Evolutionary conservation across 495 filamentous ascomycete genomes (phyloP).

Genomic region (Niebla homalea): DNA sequence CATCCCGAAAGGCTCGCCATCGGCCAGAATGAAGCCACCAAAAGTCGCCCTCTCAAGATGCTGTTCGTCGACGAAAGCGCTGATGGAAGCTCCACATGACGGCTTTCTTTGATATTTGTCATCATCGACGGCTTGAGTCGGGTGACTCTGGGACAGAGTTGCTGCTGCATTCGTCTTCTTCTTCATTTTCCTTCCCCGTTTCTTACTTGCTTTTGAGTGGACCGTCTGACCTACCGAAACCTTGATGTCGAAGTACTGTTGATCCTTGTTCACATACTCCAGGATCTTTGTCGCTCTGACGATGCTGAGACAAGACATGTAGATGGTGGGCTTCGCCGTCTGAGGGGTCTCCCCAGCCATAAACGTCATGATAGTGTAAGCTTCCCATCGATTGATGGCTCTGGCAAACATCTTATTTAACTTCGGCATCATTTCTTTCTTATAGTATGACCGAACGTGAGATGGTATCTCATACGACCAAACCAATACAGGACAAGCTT

Average conservation of each 20-base stretch:
- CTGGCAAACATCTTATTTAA: constrained; percentile 56
- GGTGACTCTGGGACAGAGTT: constrained; percentile 23
- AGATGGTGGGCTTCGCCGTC: constrained; percentile 55
- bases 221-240: constrained; percentile 58
- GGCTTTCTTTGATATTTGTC: constrained; percentile 58
- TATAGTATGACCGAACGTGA: constrained; percentile 56
- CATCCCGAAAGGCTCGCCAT: constrained; percentile 76
- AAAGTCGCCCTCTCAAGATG: constrained; percentile 83
- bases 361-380: constrained; percentile 60
- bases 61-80: constrained; percentile 69
- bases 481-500: constrained; percentile 4
- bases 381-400: constrained; percentile 47
- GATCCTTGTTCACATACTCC: constrained; percentile 54
- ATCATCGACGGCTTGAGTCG: neutral
- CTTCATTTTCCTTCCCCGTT: constrained; percentile 12
- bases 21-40: constrained; percentile 73
- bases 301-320: constrained; percentile 62
- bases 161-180: constrained; percentile 19
- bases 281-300: constrained; percentile 56
- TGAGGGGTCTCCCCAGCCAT: constrained; percentile 57
- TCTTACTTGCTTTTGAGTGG: constrained; percentile 45
- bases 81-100: constrained; percentile 79
- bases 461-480: constrained; percentile 35
- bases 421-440: constrained; percentile 54
- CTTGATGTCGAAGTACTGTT: constrained; percentile 40